phyloP scores from a whole-genome alignment of 306 rosid genomes.

The Arachis stenosperma region DNA sequence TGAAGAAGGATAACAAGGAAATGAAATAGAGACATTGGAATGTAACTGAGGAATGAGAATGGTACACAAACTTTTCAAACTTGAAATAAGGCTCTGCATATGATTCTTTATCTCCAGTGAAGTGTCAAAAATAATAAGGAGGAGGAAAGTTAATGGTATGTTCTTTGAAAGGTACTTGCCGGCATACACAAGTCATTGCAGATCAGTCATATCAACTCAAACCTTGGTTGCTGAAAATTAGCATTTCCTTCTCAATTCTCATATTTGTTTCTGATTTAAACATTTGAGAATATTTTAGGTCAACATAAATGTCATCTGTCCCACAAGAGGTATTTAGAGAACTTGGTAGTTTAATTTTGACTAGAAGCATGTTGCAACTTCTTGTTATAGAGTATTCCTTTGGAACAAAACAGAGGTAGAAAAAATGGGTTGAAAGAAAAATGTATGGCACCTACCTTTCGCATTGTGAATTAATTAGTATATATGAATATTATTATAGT shows the following conservation, averaged over 20 bases:
- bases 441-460: not conserved
- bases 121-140: not conserved
- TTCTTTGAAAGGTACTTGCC: too few relatives aligned
- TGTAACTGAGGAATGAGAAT: slow-evolving; percentile 15
- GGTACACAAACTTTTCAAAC: slow-evolving; percentile 5
- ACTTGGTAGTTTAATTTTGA: too few relatives aligned
- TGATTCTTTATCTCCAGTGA: not conserved
- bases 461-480: not conserved
- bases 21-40: slow-evolving; percentile 39
- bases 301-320: too few relatives aligned
- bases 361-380: too few relatives aligned
- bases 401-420: not conserved
- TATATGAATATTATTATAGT: not conserved
- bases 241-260: too few relatives aligned
- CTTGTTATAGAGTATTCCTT: not conserved
- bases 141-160: not conserved
- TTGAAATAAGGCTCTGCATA: not conserved
- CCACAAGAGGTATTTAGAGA: too few relatives aligned
- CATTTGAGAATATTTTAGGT: too few relatives aligned
- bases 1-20: slow-evolving; percentile 33
- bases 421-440: not conserved
- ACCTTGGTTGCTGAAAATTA: too few relatives aligned
- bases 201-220: too few relatives aligned
- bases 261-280: too few relatives aligned
- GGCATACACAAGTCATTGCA: too few relatives aligned